These are phyloP conservation scores for Leishmania arabica DNA, from an alignment of 208 protist species.

Conservation along the genomic window DNA sequence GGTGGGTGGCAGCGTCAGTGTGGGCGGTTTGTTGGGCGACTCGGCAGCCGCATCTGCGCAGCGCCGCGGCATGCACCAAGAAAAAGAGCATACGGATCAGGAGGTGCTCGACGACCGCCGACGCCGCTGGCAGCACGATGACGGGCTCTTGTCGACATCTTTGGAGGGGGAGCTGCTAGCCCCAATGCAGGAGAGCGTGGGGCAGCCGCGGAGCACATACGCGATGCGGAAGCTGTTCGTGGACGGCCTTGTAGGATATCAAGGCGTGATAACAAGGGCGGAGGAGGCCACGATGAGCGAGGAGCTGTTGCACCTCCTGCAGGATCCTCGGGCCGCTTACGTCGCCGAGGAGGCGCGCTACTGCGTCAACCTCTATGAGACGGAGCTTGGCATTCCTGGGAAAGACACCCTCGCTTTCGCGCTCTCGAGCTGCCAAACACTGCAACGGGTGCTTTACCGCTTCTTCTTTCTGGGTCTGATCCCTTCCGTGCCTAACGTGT, in stretches of 20 bases:
- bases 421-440: constrained; percentile 56
- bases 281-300: constrained; percentile 78
- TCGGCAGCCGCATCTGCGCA: constrained; percentile 4
- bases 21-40: constrained; percentile 24
- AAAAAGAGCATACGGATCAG: neutral
- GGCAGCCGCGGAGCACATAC: constrained; percentile 82
- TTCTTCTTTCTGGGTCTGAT: constrained; percentile 87
- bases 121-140: constrained; percentile 51
- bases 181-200: constrained; percentile 63
- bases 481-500: constrained; percentile 82
- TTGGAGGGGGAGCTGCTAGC: constrained; percentile 71
- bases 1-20: neutral
- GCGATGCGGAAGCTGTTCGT: constrained; percentile 82
- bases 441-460: constrained; percentile 73
- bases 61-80: neutral
- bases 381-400: constrained; percentile 73
- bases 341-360: constrained; percentile 88
- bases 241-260: constrained; percentile 75
- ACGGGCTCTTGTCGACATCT: constrained; percentile 46
- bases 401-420: constrained; percentile 88
- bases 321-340: constrained; percentile 76
- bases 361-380: constrained; percentile 90
- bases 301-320: constrained; percentile 79
- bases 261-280: constrained; percentile 75
- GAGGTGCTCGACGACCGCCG: constrained; percentile 54